Conservation (phyloP, 2,329 filamentous ascomycete species). For the Sporothrix humicola region DNA sequence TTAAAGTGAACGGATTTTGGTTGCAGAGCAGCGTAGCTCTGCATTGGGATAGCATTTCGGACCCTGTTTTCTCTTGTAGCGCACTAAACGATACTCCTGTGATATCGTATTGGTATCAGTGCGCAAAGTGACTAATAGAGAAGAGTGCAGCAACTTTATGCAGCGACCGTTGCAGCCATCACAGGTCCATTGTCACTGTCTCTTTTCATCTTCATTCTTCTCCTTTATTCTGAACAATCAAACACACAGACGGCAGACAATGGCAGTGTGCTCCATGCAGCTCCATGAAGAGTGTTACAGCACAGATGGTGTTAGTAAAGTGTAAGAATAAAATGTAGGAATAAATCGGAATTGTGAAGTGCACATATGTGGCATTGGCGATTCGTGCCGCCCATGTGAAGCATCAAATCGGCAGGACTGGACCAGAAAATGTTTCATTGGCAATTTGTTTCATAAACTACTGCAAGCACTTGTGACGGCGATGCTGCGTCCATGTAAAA, state of each 20-base stretch:
- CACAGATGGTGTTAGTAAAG: not conserved
- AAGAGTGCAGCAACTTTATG: not conserved
- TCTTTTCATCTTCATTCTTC: not conserved
- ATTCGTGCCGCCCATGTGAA: slow-evolving; percentile 6
- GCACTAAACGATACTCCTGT: slow-evolving; percentile 1
- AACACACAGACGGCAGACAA: not conserved
- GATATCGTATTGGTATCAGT: slow-evolving; percentile 1
- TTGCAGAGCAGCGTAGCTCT: slow-evolving; percentile 21
- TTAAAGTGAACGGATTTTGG: not conserved
- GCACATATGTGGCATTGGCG: no score
- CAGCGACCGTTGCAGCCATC: not conserved
- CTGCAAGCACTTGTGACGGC: slow-evolving; percentile 1
- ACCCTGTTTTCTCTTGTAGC: no score
- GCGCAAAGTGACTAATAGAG: not conserved
- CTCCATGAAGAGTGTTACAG: not conserved
- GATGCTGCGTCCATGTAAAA: not conserved
- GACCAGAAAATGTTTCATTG: not conserved
- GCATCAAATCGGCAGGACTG: not conserved
- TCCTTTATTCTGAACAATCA: not conserved
- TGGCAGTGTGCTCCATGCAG: not conserved
- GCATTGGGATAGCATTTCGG: not conserved
- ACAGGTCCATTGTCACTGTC: slow-evolving; percentile 10
- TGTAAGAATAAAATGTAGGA: not conserved
- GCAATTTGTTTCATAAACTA: slow-evolving; percentile 17
- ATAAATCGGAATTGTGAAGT: not conserved